A percentile compares a stretch with the other conserved stretches of the same genome.
Evolutionary conservation across 2,329 filamentous ascomycete genomes (phyloP).

Genomic region (Penicillium sp.): DNA sequence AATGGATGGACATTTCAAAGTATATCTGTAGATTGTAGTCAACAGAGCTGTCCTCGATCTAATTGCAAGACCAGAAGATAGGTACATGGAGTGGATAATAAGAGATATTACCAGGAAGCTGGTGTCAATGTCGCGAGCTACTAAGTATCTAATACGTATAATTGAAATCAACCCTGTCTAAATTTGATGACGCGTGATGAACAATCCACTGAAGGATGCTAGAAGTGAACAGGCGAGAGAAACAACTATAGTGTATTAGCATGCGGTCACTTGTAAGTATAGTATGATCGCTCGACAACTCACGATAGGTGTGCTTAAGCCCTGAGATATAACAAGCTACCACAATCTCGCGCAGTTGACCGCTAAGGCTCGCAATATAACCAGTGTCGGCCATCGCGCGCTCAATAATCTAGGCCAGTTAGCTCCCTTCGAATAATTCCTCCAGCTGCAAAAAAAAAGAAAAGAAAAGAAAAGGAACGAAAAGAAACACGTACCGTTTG

Average conservation of each 20-base stretch:
- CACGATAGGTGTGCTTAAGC: slow-evolving; percentile 31
- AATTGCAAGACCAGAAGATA: too few relatives aligned
- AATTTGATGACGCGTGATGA: slow-evolving; percentile 20
- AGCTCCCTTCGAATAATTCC: background rate
- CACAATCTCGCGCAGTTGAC: slow-evolving; percentile 28
- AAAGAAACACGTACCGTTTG: slow-evolving; percentile 18
- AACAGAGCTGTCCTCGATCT: too few relatives aligned
- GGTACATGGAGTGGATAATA: too few relatives aligned
- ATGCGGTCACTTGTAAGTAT: background rate
- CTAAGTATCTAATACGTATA: too few relatives aligned
- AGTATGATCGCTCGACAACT: background rate
- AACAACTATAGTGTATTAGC: slow-evolving; percentile 10
- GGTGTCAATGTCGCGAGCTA: too few relatives aligned
- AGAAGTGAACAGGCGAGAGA: slow-evolving; percentile 19
- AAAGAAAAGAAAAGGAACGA: too few relatives aligned
- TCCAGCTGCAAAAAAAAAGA: too few relatives aligned
- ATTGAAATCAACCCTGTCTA: background rate
- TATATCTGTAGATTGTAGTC: too few relatives aligned
- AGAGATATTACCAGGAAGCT: too few relatives aligned
- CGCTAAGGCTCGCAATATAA: slow-evolving; percentile 38
- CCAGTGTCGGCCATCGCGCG: slow-evolving; percentile 42
- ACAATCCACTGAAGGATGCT: slow-evolving; percentile 21
- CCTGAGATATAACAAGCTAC: slow-evolving; percentile 30
- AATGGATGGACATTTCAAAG: too few relatives aligned
- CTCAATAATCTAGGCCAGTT: slow-evolving; percentile 41